These are phyloP conservation scores for Plasmodium reichenowi DNA, from an alignment of 169 alveolate genomes.

Conservation along the genomic window DNA sequence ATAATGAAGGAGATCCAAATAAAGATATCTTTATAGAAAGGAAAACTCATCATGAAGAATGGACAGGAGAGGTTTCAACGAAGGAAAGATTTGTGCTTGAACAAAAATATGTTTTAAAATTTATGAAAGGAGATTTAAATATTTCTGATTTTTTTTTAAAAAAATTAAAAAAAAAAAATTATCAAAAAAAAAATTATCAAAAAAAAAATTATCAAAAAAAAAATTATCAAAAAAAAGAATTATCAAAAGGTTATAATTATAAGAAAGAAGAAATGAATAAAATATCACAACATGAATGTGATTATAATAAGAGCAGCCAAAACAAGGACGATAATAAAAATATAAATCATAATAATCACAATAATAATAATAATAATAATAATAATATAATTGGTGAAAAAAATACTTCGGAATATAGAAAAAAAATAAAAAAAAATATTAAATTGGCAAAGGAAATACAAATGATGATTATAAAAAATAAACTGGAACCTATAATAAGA, in stretches of 20 bases:
- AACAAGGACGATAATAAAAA: too few species aligned
- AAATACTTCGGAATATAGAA: too few species aligned
- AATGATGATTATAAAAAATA: conserved; percentile 67
- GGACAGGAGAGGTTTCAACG: conserved; percentile 87
- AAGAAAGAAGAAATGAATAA: background rate
- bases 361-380: background rate
- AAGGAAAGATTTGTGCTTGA: conserved; percentile 85
- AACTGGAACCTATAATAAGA: conserved; percentile 85
- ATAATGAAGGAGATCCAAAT: conserved; percentile 81
- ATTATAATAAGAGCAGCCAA: background rate
- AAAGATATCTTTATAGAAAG: conserved; percentile 79
- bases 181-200: too few species aligned
- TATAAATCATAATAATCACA: too few species aligned
- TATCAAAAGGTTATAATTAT: background rate
- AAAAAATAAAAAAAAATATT: conserved; percentile 53
- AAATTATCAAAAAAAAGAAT: background rate
- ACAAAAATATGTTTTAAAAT: conserved; percentile 78
- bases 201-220: background rate
- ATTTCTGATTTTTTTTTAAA: conserved; percentile 37
- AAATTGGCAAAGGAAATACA: conserved; percentile 81
- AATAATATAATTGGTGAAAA: background rate
- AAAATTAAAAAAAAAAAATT: conserved; percentile 42
- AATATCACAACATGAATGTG: background rate
- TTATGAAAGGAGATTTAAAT: conserved; percentile 77
- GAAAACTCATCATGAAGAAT: conserved; percentile 88